Percentiles rank a stretch among this genome's conserved stretches.
Evolutionary conservation across 148 eudicot genomes (phyloP).

Genomic region (Fagopyrum homotropicum): DNA sequence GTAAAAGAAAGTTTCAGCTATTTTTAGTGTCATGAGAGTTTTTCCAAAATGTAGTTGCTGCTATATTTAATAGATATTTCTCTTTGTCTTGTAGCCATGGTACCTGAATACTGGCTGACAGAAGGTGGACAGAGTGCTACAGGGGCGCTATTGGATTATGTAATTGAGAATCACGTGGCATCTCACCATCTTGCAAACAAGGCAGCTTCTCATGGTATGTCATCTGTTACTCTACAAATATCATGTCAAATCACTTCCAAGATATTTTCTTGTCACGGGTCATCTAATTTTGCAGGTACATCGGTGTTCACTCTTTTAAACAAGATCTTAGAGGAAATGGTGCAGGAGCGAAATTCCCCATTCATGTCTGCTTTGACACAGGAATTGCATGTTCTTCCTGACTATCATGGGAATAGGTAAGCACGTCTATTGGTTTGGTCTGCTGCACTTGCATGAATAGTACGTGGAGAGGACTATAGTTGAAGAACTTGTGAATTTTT

Average conservation of each 20-base stretch:
- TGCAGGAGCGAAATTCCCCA: slow-evolving; percentile 46
- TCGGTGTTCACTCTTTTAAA: slow-evolving; percentile 70
- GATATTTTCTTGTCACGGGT: neutral
- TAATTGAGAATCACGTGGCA: slow-evolving; percentile 76
- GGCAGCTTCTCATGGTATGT: slow-evolving; percentile 87
- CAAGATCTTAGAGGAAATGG: slow-evolving; percentile 60
- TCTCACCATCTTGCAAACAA: slow-evolving; percentile 76
- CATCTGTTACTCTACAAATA: neutral
- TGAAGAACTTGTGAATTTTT: neutral
- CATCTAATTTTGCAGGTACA: slow-evolving; percentile 37
- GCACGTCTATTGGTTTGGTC: neutral
- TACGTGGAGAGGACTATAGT: neutral
- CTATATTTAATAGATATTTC: neutral
- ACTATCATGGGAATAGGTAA: slow-evolving; percentile 96
- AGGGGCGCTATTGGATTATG: slow-evolving; percentile 79
- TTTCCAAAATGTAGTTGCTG: neutral
- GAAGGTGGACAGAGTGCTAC: slow-evolving; percentile 99
- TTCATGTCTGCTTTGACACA: slow-evolving; percentile 73
- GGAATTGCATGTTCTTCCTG: slow-evolving; percentile 91
- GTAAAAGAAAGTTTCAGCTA: neutral
- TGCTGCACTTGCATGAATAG: neutral
- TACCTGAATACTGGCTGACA: slow-evolving; percentile 93
- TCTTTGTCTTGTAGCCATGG: slow-evolving; percentile 55
- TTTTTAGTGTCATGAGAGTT: neutral
- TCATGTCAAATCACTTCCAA: neutral